These are phyloP conservation scores for Macrotyloma uniflorum DNA, from an alignment of 306 rosid species.

Conservation along the genomic window DNA sequence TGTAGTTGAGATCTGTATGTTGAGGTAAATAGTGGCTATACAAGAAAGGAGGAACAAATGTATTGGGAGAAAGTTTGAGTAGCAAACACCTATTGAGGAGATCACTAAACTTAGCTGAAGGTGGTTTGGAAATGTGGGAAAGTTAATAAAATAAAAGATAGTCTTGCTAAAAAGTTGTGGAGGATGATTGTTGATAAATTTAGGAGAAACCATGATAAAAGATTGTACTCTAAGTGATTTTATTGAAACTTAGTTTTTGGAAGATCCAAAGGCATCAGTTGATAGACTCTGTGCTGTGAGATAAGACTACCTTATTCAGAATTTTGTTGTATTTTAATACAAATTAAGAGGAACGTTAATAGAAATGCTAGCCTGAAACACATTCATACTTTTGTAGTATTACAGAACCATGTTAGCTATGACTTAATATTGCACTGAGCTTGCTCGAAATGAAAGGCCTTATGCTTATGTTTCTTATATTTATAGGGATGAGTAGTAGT, in stretches of 20 bases:
- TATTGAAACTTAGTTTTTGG: background rate
- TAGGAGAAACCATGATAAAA: background rate
- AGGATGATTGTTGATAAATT: background rate
- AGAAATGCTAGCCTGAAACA: background rate
- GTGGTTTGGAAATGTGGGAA: constrained; percentile 28
- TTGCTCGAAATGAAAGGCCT: constrained; percentile 32
- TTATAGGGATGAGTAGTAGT: constrained; percentile 15
- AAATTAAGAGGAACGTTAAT: background rate
- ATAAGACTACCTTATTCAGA: background rate
- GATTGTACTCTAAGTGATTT: background rate
- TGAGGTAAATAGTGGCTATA: background rate
- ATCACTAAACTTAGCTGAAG: background rate
- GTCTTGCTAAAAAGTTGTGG: background rate
- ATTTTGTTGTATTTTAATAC: background rate
- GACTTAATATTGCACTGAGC: background rate
- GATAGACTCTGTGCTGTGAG: background rate
- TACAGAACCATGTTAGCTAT: constrained; percentile 3
- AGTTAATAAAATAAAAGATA: constrained; percentile 1
- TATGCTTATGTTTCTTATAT: background rate
- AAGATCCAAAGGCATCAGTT: background rate
- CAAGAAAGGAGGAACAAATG: constrained; percentile 8
- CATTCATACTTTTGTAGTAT: background rate
- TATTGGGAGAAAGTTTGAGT: background rate
- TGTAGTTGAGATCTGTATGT: background rate
- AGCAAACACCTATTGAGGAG: background rate